Conservation (phyloP, 2,329 filamentous ascomycete genomes). For the Pezicula rhizophila region DNA sequence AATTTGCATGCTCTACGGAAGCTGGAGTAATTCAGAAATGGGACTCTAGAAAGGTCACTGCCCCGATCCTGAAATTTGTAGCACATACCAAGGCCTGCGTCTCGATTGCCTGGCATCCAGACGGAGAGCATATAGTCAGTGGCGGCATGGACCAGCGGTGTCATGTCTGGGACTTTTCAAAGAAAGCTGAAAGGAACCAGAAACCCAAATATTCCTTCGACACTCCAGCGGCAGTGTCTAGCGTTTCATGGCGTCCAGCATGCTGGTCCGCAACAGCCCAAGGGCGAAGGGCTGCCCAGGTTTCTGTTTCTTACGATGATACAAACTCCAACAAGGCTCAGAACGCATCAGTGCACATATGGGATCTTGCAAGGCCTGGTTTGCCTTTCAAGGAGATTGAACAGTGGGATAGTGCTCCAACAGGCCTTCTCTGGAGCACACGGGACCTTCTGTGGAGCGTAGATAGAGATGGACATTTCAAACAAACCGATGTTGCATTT, state of each 20-base stretch:
- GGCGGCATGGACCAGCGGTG: slow-evolving; percentile 56
- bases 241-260: slow-evolving; percentile 57
- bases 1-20: slow-evolving; percentile 60
- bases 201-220: slow-evolving; percentile 58
- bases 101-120: slow-evolving; percentile 61
- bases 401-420: slow-evolving; percentile 51
- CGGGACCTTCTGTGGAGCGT: slow-evolving; percentile 62
- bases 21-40: slow-evolving; percentile 57
- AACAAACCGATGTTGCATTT: slow-evolving; percentile 60
- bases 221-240: slow-evolving; percentile 53
- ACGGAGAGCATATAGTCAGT: slow-evolving; percentile 60
- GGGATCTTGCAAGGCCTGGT: slow-evolving; percentile 62
- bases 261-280: slow-evolving; percentile 60
- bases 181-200: slow-evolving; percentile 54
- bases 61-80: slow-evolving; percentile 52
- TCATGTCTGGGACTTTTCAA: slow-evolving; percentile 60
- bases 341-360: slow-evolving; percentile 55
- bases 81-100: slow-evolving; percentile 56
- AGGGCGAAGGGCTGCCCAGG: slow-evolving; percentile 52
- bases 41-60: slow-evolving; percentile 50
- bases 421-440: slow-evolving; percentile 56
- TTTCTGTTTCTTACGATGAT: slow-evolving; percentile 58
- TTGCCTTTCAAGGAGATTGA: slow-evolving; percentile 63
- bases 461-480: slow-evolving; percentile 55
- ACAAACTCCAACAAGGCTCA: slow-evolving; percentile 46